These are phyloP conservation scores for Leccinum subgranulosum DNA, from an alignment of 768 basidiomycete genomes.

Conservation along the genomic window DNA sequence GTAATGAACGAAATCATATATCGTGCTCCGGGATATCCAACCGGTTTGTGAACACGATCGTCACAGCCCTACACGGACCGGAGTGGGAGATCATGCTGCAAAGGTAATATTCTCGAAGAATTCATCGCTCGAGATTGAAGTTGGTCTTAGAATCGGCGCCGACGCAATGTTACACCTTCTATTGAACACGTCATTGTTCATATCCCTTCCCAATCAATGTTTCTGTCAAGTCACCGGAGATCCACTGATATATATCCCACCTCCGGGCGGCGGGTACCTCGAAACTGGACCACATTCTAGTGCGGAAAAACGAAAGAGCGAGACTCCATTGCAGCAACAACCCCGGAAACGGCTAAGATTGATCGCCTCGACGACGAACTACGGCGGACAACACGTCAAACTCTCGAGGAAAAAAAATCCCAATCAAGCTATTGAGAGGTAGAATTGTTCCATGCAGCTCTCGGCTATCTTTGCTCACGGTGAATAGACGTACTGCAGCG, in stretches of 20 bases:
- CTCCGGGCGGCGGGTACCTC: slow-evolving; percentile 12
- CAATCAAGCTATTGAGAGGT: slow-evolving; percentile 23
- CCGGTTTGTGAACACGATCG: slow-evolving; percentile 69
- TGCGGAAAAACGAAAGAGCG: slow-evolving; percentile 24
- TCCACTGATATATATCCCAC: slow-evolving; percentile 50
- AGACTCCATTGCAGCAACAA: slow-evolving; percentile 8
- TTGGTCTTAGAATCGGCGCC: slow-evolving; percentile 61
- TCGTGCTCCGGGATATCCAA: slow-evolving; percentile 49
- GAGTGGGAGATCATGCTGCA: slow-evolving; percentile 67
- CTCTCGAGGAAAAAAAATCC: background rate
- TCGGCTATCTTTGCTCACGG: background rate
- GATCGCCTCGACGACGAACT: background rate
- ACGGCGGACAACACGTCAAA: slow-evolving; percentile 4
- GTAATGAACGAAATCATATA: slow-evolving; percentile 38
- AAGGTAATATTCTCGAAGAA: slow-evolving; percentile 39
- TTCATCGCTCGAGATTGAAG: background rate
- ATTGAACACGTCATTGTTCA: slow-evolving; percentile 68
- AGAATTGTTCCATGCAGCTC: background rate
- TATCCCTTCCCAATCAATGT: slow-evolving; percentile 78
- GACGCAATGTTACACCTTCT: slow-evolving; percentile 78
- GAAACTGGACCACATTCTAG: background rate
- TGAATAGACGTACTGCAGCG: slow-evolving; percentile 41
- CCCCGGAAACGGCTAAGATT: slow-evolving; percentile 30
- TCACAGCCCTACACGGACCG: slow-evolving; percentile 58
- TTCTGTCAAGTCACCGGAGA: slow-evolving; percentile 80